Percentiles rank a stretch among this genome's conserved stretches.
Conservation (phyloP, 2,329 filamentous ascomycete genomes). For the Lojkania enalia region DNA sequence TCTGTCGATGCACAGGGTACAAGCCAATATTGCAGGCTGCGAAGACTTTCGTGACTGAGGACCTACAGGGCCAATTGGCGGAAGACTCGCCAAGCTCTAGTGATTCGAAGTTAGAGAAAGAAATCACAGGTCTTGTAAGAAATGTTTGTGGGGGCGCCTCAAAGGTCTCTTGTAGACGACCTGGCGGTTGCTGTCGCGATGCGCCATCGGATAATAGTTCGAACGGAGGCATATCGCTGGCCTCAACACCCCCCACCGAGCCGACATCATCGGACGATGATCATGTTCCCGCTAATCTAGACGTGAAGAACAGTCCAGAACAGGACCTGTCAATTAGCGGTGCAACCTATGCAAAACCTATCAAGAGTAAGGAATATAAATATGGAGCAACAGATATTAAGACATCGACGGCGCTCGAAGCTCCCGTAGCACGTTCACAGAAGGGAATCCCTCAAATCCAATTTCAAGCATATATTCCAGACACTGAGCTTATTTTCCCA, state of each 20-base stretch:
- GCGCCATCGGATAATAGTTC: conserved; percentile 34
- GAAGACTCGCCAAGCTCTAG: conserved; percentile 47
- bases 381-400: conserved; percentile 54
- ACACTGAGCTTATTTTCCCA: conserved; percentile 93
- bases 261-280: conserved; percentile 31
- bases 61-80: conserved; percentile 51
- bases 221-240: conserved; percentile 26
- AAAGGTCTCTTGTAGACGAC: conserved; percentile 40
- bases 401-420: conserved; percentile 39
- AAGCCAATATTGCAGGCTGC: conserved; percentile 90
- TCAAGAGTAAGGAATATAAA: conserved; percentile 40
- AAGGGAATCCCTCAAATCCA: conserved; percentile 60
- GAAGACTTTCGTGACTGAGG: conserved; percentile 74
- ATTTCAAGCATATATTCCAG: conserved; percentile 86
- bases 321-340: conserved; percentile 31
- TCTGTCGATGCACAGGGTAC: conserved; percentile 94
- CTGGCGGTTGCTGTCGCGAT: conserved; percentile 45
- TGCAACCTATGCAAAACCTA: conserved; percentile 36
- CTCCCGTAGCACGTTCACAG: conserved; percentile 58
- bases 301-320: conserved; percentile 25
- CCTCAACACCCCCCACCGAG: conserved; percentile 37
- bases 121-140: conserved; percentile 28
- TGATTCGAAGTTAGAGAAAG: conserved; percentile 28
- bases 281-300: conserved; percentile 27
- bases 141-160: conserved; percentile 29